These are phyloP conservation scores for Capronia americana DNA, from an alignment of 2,329 filamentous ascomycete species.

Conservation along the genomic window DNA sequence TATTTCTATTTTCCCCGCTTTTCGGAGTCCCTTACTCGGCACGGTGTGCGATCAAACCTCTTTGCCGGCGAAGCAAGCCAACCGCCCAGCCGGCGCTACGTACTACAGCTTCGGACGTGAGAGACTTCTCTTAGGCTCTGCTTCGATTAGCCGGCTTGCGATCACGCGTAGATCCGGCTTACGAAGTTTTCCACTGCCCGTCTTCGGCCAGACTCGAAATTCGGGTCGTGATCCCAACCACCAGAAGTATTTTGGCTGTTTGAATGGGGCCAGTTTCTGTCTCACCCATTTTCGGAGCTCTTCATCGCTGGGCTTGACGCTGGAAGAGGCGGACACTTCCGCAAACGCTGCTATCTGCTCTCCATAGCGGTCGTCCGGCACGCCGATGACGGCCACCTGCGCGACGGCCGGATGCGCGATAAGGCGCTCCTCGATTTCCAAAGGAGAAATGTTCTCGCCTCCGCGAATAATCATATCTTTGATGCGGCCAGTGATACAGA, in stretches of 20 bases:
- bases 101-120: background rate
- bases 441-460: constrained; percentile 74
- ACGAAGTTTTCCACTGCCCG: constrained; percentile 71
- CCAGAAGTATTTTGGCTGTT: constrained; percentile 74
- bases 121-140: background rate
- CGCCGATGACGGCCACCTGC: constrained; percentile 70
- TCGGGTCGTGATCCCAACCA: constrained; percentile 65
- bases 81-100: background rate
- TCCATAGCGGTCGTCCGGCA: constrained; percentile 72
- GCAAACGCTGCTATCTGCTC: constrained; percentile 73
- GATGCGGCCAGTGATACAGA: constrained; percentile 74
- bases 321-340: constrained; percentile 43
- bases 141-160: background rate
- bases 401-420: constrained; percentile 66
- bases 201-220: constrained; percentile 50
- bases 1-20: too few species aligned
- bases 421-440: constrained; percentile 76
- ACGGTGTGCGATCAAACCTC: too few species aligned
- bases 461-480: constrained; percentile 79
- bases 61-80: too few species aligned
- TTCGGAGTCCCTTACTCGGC: too few species aligned
- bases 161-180: constrained; percentile 62
- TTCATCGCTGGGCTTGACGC: constrained; percentile 46
- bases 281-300: constrained; percentile 69
- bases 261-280: constrained; percentile 67